Conservation (phyloP, 2,329 filamentous ascomycete species). For the Colletotrichum phormii region DNA sequence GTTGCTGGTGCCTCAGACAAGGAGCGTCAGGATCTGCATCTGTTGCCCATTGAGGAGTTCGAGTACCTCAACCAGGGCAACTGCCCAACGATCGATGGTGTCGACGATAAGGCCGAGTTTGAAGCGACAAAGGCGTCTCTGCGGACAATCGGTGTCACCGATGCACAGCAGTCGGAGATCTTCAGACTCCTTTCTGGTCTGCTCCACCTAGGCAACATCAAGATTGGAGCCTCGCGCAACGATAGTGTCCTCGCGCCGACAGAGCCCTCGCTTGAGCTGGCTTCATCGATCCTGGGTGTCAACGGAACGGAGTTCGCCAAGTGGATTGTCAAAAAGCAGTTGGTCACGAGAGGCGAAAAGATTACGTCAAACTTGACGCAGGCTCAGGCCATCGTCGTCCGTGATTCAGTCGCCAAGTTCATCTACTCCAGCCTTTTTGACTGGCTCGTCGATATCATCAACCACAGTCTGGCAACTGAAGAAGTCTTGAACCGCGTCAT, state of each 20-base stretch:
- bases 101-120: conserved; percentile 96
- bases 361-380: conserved; percentile 96
- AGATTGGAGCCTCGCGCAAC: conserved; percentile 89
- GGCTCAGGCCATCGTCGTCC: conserved; percentile 92
- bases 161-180: conserved; percentile 81
- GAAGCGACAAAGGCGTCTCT: conserved; percentile 88
- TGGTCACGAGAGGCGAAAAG: conserved; percentile 95
- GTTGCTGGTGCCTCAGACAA: conserved; percentile 90
- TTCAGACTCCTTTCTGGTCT: conserved; percentile 92
- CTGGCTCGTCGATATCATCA: conserved; percentile 98
- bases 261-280: conserved; percentile 85
- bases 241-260: conserved; percentile 85
- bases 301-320: conserved; percentile 88
- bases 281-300: conserved; percentile 88
- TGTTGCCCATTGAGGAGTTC: conserved; percentile 89
- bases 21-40: conserved; percentile 81
- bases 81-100: conserved; percentile 89
- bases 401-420: conserved; percentile 98
- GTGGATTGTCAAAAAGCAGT: conserved; percentile 99
- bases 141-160: conserved; percentile 85
- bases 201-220: conserved; percentile 94
- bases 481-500: conserved; percentile 84
- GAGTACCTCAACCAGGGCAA: conserved; percentile 97
- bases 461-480: conserved; percentile 88
- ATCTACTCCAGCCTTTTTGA: conserved; percentile 99